Evolutionary conservation across 73 alveolate species (phyloP).

Genomic region (Urostyla sp.): DNA sequence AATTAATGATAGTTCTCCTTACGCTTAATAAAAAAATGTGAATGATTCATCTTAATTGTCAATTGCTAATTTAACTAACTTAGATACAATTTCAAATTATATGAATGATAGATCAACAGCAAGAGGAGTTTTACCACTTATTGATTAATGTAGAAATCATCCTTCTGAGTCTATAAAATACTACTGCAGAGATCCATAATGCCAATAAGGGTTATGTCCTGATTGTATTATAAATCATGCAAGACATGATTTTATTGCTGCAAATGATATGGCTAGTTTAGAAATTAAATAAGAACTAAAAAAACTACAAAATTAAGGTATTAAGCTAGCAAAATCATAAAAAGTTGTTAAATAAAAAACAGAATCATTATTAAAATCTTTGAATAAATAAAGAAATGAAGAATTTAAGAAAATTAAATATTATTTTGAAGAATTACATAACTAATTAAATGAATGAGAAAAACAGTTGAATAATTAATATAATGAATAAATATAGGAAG

Average conservation of each 20-base stretch:
- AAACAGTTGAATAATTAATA: neutral
- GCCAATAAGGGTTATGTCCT: conserved; percentile 66
- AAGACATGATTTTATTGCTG: conserved; percentile 65
- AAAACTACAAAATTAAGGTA: conserved; percentile 22
- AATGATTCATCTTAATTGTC: neutral
- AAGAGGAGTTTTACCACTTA: conserved; percentile 24
- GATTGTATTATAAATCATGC: conserved; percentile 64
- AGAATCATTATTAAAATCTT: conserved; percentile 28
- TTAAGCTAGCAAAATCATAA: conserved; percentile 23
- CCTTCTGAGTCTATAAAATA: conserved; percentile 54
- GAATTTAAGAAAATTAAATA: conserved; percentile 40
- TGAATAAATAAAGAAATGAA: conserved; percentile 22
- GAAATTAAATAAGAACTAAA: conserved; percentile 62
- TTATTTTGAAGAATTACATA: conserved; percentile 33
- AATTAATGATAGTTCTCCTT: neutral
- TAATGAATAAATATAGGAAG: conserved; percentile 35
- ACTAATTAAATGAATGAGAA: conserved; percentile 44
- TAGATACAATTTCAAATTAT: neutral
- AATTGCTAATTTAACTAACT: neutral
- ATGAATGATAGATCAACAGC: conserved; percentile 1
- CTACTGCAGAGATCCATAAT: conserved; percentile 68
- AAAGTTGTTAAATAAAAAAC: conserved; percentile 48
- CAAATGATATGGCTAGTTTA: conserved; percentile 66
- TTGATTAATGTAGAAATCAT: conserved; percentile 62
- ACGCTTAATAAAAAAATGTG: neutral